Conservation (phyloP, 176 grass and related monocot genomes). For the Rhipidocladum racemiflorum region DNA sequence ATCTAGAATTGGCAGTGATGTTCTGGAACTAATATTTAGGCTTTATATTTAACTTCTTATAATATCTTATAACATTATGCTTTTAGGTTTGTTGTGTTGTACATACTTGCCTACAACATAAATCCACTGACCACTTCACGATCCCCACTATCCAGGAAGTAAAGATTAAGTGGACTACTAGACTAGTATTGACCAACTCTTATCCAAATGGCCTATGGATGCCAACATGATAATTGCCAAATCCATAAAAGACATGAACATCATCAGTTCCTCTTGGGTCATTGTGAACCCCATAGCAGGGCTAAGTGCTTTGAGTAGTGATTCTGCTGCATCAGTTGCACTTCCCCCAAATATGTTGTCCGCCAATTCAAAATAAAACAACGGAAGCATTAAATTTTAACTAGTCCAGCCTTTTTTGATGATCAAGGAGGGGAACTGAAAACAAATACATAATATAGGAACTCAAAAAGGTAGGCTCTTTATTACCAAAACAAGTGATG, state of each 20-base stretch:
- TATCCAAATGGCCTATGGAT: conserved; percentile 71
- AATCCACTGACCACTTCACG: conserved; percentile 56
- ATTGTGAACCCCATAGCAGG: conserved; percentile 86
- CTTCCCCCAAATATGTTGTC: conserved; percentile 97
- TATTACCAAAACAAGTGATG: background rate
- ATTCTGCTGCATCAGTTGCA: conserved; percentile 92
- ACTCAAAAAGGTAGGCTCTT: background rate
- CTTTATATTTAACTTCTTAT: background rate
- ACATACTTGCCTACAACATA: too few relatives aligned
- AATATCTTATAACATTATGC: background rate
- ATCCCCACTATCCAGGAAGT: conserved; percentile 86
- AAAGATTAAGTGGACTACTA: conserved; percentile 92
- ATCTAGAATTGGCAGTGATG: background rate
- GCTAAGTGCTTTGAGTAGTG: conserved; percentile 68
- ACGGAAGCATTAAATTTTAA: too few relatives aligned
- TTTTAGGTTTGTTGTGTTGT: conserved; percentile 9
- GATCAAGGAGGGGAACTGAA: too few relatives aligned
- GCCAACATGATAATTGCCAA: conserved; percentile 78
- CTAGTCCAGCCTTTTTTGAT: too few relatives aligned
- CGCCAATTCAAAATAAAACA: conserved; percentile 50
- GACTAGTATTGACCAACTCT: conserved; percentile 57
- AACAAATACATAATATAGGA: too few relatives aligned
- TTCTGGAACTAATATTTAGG: conserved; percentile 4
- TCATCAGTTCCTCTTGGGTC: conserved; percentile 77
- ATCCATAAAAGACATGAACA: conserved; percentile 87